Base-by-base conservation (phyloP, 208 protist genomes). In the Herpetomonas samuelpessoai region DNA sequence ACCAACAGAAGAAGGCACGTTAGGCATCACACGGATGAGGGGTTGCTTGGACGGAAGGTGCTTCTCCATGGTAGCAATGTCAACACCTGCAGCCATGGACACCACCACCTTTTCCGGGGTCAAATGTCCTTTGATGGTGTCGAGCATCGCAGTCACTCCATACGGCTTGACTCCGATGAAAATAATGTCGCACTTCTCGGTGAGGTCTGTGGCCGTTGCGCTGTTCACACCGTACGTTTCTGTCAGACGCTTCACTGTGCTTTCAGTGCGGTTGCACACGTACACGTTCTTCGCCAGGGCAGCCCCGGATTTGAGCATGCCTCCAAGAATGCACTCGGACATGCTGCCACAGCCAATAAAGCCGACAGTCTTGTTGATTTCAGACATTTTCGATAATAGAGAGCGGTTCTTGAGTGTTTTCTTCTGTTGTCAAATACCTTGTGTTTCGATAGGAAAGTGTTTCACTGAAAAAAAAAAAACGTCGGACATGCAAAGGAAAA, bases 11-110 rank as follows among this genome's bases (percentile, higher is more conserved):
- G 66, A 73, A 0, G 96, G 86, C 3, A 96, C 78, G 68, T 99
- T 99, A 14, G 98, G 98, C 97, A 99, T 99, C 0, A 97, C 93
- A 24, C 98, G 86, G 2, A 98, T 64, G 6, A 98, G 65, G 27
- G 88, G 85, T 27, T 75, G 27, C 1, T 65, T 58, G 1, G 53
- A 41, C 0, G 60, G 65, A 2, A 96, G 72, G n/a, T 78, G 46
- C 18, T 71, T 69, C 48, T 93, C 74, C 41, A 98, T 87, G 6
- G 74, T 74, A 4, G 58, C 66, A 25, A 97, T 74, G 3, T 62
- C 80, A 1, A 98, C 81, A 12, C 94, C 95, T 1, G 95, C 96
- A 3, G 93, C 92, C 58, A 98, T 84, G 3, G 93, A 98, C 31
- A 98, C 79, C 56, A 98, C n/a, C 16, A 98, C 35, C 61, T 76